phyloP scores from a whole-genome alignment of 768 basidiomycete genomes.

The Pulveroboletus sp. region DNA sequence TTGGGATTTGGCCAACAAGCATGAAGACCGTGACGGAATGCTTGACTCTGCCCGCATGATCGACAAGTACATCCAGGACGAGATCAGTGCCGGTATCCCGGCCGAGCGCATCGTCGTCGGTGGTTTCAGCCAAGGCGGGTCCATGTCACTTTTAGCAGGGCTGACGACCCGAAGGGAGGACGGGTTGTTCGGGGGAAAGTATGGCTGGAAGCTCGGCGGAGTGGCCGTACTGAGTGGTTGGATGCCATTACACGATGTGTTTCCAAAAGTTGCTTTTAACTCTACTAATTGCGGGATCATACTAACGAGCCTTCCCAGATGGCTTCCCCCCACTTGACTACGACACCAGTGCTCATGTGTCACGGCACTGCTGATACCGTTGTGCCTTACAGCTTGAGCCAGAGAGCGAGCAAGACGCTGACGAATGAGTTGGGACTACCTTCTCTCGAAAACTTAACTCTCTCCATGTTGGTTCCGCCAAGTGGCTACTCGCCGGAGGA shows the following conservation, averaged over 20 bases:
- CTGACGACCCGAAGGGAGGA: conserved; percentile 36
- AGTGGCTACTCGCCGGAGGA: conserved; percentile 19
- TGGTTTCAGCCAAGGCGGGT: conserved; percentile 86
- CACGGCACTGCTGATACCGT: conserved; percentile 78
- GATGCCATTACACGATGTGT: conserved; percentile 64
- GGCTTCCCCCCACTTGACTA: conserved; percentile 53
- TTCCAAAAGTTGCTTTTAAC: conserved; percentile 56
- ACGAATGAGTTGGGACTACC: conserved; percentile 51
- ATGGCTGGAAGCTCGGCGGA: conserved; percentile 66
- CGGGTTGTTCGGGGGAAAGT: conserved; percentile 27
- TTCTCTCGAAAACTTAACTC: conserved; percentile 33
- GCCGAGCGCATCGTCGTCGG: conserved; percentile 76
- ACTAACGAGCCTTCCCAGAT: conserved; percentile 43
- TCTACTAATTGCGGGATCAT: not conserved
- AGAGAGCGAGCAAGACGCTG: conserved; percentile 56
- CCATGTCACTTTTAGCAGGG: conserved; percentile 74
- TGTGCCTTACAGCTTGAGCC: conserved; percentile 55
- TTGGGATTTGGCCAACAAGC: conserved; percentile 50
- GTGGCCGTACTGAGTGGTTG: conserved; percentile 75
- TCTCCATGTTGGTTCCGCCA: conserved; percentile 27
- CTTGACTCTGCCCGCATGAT: conserved; percentile 58
- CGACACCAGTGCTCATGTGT: conserved; percentile 82
- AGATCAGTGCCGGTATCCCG: conserved; percentile 69
- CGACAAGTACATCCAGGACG: conserved; percentile 67
- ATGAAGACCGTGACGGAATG: conserved; percentile 66